Evolutionary conservation across 140 eudicot species (phyloP), one percentile per base, ranked within the genome.

Genomic region (Flaveria floridana): DNA sequence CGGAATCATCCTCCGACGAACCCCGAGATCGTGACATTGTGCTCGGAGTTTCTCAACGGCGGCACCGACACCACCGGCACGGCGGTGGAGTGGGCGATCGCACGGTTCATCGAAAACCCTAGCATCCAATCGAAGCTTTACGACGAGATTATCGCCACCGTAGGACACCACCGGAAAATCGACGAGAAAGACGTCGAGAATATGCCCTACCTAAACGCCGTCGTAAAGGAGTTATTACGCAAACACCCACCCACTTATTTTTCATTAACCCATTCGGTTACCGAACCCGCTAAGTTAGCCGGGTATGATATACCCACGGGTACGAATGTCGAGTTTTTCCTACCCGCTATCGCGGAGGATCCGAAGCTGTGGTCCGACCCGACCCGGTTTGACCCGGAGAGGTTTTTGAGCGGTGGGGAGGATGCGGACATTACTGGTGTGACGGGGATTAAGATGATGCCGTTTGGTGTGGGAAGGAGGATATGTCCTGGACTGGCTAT

Each of bases 181-280:
- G 88, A 84, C 41, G 99, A 93, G 71, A 85, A 86, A 44, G 99
- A 93, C 63, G 77, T 88, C 1, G 96, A 90, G 25, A 74, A 79
- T 6, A 85, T 90, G 94, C 89, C 96, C 0, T 93, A 88, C 73
- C 58, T 93, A 46, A 88, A 86, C 78, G 96, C 99, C 1, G 85
- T 93, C 34, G 87, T 86, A 26, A 90, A 90, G 82, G 99, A 93
- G 82, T 79, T 93, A 16, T 58, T 93, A 3, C 75, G 99, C 1
- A 93, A 90, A 72, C 99, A 93, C 78, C 99, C 99, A 4, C 99
- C 99, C 0, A 93, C 99, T 15, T 90, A 93, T 80, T 88, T 93
- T 16, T 81, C 84, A 0, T 30, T 93, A 19, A 90, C 94, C 18
- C 99, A 93, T 65, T 89, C 99, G 3, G 99, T 79, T 0, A 80